These are phyloP conservation scores for Fusarium buxicola DNA, from an alignment of 2,329 filamentous ascomycete species.

Conservation along the genomic window DNA sequence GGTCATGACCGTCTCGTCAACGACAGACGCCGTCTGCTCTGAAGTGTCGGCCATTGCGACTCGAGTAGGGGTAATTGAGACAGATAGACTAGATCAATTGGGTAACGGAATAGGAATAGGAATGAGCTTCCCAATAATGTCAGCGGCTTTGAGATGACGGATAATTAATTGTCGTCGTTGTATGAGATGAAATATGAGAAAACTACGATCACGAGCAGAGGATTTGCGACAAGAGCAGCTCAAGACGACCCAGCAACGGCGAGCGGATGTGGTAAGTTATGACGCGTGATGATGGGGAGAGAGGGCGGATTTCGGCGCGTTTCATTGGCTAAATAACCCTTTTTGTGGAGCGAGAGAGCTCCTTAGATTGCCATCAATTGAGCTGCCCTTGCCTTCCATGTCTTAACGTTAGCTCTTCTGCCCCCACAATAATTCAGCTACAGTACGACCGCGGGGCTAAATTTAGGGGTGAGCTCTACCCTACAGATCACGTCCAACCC, in stretches of 20 bases:
- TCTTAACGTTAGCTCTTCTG: no score
- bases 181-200: slow-evolving; percentile 26
- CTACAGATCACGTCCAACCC: not conserved
- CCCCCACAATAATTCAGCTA: no score
- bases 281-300: slow-evolving; percentile 35
- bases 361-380: not conserved
- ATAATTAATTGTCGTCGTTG: slow-evolving; percentile 13
- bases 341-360: slow-evolving; percentile 12
- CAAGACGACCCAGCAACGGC: slow-evolving; percentile 36
- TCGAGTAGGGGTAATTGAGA: not conserved
- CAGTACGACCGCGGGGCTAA: no score
- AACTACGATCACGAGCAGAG: slow-evolving; percentile 18
- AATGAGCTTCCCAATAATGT: slow-evolving; percentile 5
- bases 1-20: slow-evolving; percentile 32
- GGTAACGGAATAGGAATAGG: not conserved
- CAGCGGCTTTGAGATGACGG: not conserved
- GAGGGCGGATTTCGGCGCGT: slow-evolving; percentile 4
- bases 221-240: slow-evolving; percentile 44
- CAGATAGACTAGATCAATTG: not conserved
- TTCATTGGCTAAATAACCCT: slow-evolving; percentile 28
- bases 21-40: slow-evolving; percentile 43
- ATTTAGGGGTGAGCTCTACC: slow-evolving; percentile 1
- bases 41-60: slow-evolving; percentile 47
- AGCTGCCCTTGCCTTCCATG: not conserved
- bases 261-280: slow-evolving; percentile 24